Conservation (phyloP, 2,329 filamentous ascomycete genomes). For the Domatiomyces catenatus region DNA sequence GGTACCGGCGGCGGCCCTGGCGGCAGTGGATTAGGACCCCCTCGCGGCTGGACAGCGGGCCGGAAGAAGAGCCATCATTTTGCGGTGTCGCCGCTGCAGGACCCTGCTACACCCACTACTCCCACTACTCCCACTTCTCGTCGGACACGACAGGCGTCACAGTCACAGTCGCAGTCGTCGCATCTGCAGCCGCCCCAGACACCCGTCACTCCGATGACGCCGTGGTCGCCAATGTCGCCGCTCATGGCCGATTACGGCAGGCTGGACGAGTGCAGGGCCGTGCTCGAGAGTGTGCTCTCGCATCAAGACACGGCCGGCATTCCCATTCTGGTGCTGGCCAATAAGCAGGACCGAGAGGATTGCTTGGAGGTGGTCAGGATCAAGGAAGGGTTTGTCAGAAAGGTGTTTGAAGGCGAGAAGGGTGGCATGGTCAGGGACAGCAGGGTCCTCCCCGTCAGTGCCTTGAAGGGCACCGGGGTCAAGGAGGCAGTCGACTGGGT, state of each 20-base stretch:
- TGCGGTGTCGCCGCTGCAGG: too few relatives aligned
- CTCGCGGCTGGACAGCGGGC: slow-evolving; percentile 13
- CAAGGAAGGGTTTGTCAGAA: slow-evolving; percentile 89
- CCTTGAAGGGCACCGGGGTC: slow-evolving; percentile 68
- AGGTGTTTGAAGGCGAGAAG: slow-evolving; percentile 89
- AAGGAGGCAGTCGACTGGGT: slow-evolving; percentile 96
- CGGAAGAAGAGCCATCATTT: slow-evolving; percentile 16
- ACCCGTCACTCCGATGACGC: slow-evolving; percentile 20
- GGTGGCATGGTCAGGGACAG: slow-evolving; percentile 75
- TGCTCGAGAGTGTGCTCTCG: slow-evolving; percentile 78
- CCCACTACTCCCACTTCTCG: too few relatives aligned
- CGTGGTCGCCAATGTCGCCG: slow-evolving; percentile 23
- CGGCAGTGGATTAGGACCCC: slow-evolving; percentile 1
- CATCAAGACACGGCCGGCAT: slow-evolving; percentile 81
- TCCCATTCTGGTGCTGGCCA: slow-evolving; percentile 79
- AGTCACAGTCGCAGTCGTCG: slow-evolving; percentile 12
- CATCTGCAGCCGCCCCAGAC: neutral
- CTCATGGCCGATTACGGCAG: slow-evolving; percentile 33
- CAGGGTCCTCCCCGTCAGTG: slow-evolving; percentile 77
- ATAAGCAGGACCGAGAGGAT: slow-evolving; percentile 95
- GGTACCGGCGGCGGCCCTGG: neutral
- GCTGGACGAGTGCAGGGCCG: slow-evolving; percentile 73
- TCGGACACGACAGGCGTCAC: too few relatives aligned
- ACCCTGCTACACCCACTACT: neutral
- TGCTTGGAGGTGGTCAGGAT: slow-evolving; percentile 95